phyloP scores from a whole-genome alignment of 2,329 filamentous ascomycete species.

The Tolypocladium capitatum region DNA sequence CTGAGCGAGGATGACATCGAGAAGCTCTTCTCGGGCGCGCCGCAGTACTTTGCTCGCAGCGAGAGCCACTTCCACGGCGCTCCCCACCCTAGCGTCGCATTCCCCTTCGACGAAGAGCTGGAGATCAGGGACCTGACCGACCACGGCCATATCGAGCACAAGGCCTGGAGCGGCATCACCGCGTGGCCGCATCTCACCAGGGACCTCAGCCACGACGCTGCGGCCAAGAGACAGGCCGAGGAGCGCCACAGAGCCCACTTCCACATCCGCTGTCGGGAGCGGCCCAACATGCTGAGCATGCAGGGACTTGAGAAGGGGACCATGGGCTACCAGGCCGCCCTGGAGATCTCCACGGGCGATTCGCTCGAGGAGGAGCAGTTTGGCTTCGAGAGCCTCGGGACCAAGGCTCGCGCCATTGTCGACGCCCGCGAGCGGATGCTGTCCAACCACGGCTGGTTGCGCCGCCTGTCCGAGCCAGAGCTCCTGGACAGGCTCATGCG shows the following conservation, averaged over 20 bases:
- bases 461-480: slow-evolving; percentile 41
- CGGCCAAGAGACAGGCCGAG: slow-evolving; percentile 26
- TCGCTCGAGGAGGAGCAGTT: slow-evolving; percentile 49
- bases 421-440: slow-evolving; percentile 46
- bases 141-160: slow-evolving; percentile 48
- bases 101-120: slow-evolving; percentile 52
- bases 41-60: slow-evolving; percentile 53
- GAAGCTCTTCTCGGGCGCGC: slow-evolving; percentile 63
- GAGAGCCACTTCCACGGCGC: slow-evolving; percentile 46
- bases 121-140: slow-evolving; percentile 51
- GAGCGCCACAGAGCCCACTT: slow-evolving; percentile 41
- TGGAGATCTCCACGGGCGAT: slow-evolving; percentile 53
- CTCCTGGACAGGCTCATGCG: slow-evolving; percentile 46
- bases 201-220: slow-evolving; percentile 31
- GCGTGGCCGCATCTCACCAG: slow-evolving; percentile 49
- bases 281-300: slow-evolving; percentile 60
- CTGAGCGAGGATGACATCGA: slow-evolving; percentile 48
- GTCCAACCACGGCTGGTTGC: slow-evolving; percentile 37
- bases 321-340: slow-evolving; percentile 53
- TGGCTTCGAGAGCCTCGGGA: slow-evolving; percentile 42
- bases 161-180: slow-evolving; percentile 49
- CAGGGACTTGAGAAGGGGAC: slow-evolving; percentile 59
- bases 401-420: slow-evolving; percentile 38
- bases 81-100: slow-evolving; percentile 50
- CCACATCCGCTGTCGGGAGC: slow-evolving; percentile 44